These are phyloP conservation scores for Tetrapisispora nanseiensis DNA, from an alignment of 805 yeast genomes.

Conservation along the genomic window DNA sequence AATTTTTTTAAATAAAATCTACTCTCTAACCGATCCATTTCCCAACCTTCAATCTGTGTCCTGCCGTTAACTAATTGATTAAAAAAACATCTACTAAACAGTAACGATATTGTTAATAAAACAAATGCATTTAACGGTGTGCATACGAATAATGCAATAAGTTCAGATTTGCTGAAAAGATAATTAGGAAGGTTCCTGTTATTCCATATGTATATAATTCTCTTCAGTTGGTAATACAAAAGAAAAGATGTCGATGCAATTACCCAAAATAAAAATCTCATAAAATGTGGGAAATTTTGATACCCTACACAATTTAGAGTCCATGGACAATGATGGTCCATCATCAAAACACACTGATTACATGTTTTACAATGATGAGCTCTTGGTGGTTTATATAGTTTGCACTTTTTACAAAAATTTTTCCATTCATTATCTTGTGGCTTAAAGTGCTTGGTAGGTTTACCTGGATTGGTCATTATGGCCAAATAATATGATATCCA, in stretches of 20 bases:
- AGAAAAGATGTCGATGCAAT: constrained; percentile 41
- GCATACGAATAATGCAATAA: constrained; percentile 46
- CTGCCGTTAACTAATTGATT: constrained; percentile 53
- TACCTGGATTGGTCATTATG: constrained; percentile 56
- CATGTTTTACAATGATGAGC: constrained; percentile 81
- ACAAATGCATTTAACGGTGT: constrained; percentile 52
- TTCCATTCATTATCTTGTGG: constrained; percentile 38
- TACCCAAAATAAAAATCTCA: constrained; percentile 67
- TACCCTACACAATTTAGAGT: constrained; percentile 84
- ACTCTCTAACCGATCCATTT: constrained; percentile 65
- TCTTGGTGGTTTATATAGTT: constrained; percentile 67
- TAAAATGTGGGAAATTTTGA: constrained; percentile 65
- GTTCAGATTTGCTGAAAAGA: constrained; percentile 40
- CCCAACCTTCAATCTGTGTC: constrained; percentile 93
- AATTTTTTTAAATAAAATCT: constrained; percentile 49
- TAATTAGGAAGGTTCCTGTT: constrained; percentile 47
- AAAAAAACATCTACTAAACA: constrained; percentile 51
- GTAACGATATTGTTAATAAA: constrained; percentile 44
- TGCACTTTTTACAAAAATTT: constrained; percentile 61
- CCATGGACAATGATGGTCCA: constrained; percentile 97
- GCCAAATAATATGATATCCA: constrained; percentile 75
- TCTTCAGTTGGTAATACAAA: constrained; percentile 32
- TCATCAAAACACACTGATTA: constrained; percentile 60
- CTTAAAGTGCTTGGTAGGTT: constrained; percentile 36
- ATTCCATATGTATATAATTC: constrained; percentile 37